Percentiles rank a stretch among this genome's conserved stretches.
Conservation (phyloP, 805 yeast species). For the Kodamaea leandrae region DNA sequence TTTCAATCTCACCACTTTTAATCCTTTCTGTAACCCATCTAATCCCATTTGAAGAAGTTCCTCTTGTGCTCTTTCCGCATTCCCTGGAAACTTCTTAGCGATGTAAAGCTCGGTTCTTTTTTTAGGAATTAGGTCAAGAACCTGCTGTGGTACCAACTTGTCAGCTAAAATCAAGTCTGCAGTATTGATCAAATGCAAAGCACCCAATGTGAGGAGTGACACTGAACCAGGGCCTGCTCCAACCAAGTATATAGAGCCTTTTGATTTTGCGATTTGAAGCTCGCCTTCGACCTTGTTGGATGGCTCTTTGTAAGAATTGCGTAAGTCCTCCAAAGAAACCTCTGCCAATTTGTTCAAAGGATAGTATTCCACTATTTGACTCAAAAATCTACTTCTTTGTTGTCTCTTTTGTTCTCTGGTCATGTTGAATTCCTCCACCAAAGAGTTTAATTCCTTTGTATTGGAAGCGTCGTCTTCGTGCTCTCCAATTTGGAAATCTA, state of each 20-base stretch:
- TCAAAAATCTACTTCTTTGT: constrained; percentile 76
- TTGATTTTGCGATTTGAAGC: constrained; percentile 7
- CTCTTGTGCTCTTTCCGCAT: constrained; percentile 90
- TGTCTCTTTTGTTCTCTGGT: constrained; percentile 48
- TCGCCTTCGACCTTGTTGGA: constrained; percentile 11
- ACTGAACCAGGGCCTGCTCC: constrained; percentile 95
- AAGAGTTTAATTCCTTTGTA: constrained; percentile 53
- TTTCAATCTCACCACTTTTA: constrained; percentile 80
- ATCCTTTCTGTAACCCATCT: constrained; percentile 59
- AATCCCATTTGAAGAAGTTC: constrained; percentile 77
- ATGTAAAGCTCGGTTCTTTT: constrained; percentile 68
- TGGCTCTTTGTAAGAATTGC: constrained; percentile 36
- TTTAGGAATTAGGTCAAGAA: constrained; percentile 76
- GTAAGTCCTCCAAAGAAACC: constrained; percentile 57
- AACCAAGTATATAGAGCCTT: constrained; percentile 72
- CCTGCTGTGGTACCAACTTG: constrained; percentile 87
- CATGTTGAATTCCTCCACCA: constrained; percentile 60
- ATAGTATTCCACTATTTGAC: constrained; percentile 87
- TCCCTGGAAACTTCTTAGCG: constrained; percentile 94
- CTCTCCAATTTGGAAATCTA: constrained; percentile 44
- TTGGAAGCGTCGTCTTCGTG: constrained; percentile 72
- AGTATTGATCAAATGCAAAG: constrained; percentile 69
- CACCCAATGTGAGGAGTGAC: constrained; percentile 79
- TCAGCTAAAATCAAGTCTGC: constrained; percentile 90
- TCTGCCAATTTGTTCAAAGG: constrained; percentile 67